Evolutionary conservation across 2,329 filamentous ascomycete species (phyloP).

Genomic region (Westerdykella ornata): DNA sequence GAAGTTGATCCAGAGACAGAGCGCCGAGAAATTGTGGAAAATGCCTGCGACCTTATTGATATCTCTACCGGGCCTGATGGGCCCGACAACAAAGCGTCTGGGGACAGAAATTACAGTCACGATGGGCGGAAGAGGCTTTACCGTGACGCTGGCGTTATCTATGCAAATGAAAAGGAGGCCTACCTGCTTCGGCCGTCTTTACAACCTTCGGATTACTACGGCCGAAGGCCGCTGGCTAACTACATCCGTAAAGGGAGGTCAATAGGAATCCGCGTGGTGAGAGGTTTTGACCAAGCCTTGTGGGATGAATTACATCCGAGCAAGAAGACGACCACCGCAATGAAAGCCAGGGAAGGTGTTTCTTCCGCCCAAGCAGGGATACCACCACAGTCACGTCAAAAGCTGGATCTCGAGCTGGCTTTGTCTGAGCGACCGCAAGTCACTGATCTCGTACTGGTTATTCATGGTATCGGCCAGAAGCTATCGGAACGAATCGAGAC

Average conservation of each 20-base stretch:
- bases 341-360: conserved; percentile 41
- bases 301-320: conserved; percentile 69
- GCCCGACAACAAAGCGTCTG: conserved; percentile 45
- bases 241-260: conserved; percentile 72
- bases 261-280: conserved; percentile 79
- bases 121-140: conserved; percentile 54
- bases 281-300: conserved; percentile 71
- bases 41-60: conserved; percentile 44
- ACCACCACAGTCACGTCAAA: conserved; percentile 36
- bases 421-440: conserved; percentile 62
- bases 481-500: conserved; percentile 90
- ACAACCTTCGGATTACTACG: conserved; percentile 77
- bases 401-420: conserved; percentile 54
- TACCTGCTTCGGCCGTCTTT: conserved; percentile 82
- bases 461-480: conserved; percentile 96
- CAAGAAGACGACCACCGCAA: conserved; percentile 37
- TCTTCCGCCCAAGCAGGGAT: conserved; percentile 41
- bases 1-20: conserved; percentile 41
- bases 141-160: conserved; percentile 74
- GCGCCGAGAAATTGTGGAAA: conserved; percentile 39
- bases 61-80: conserved; percentile 42
- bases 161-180: conserved; percentile 68
- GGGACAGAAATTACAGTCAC: conserved; percentile 38
- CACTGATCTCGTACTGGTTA: conserved; percentile 81
- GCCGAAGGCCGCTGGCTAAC: conserved; percentile 70